phyloP scores from a whole-genome alignment of 108 stramenopile species.

The Skeletonema menzelii region DNA sequence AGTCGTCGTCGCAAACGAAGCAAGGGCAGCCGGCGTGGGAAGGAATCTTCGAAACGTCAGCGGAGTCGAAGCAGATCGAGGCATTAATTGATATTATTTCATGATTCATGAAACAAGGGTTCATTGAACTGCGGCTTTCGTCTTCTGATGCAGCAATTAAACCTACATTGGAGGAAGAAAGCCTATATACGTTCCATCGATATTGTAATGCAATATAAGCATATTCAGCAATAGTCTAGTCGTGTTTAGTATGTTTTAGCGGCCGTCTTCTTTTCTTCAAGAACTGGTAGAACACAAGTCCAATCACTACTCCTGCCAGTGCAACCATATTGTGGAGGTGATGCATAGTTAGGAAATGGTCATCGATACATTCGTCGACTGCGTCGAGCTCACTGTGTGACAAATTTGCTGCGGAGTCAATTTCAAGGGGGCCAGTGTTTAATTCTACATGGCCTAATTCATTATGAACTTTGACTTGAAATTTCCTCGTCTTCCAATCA shows the following conservation, averaged over 20 bases:
- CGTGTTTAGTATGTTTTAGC: neutral
- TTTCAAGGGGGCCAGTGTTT: constrained; percentile 19
- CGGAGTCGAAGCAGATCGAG: constrained; percentile 37
- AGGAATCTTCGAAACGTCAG: constrained; percentile 28
- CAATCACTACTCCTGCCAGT: neutral
- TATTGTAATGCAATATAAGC: neutral
- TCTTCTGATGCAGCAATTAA: neutral
- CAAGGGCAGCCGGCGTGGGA: constrained; percentile 31
- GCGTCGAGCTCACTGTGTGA: constrained; percentile 13
- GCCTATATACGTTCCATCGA: neutral
- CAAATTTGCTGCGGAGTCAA: constrained; percentile 17
- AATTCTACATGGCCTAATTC: constrained; percentile 31
- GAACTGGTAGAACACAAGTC: neutral
- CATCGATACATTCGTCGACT: constrained; percentile 39
- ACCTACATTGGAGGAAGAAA: neutral
- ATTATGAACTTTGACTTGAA: constrained; percentile 40
- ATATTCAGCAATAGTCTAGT: neutral
- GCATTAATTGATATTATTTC: neutral
- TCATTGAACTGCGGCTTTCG: neutral
- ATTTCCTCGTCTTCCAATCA: constrained; percentile 48
- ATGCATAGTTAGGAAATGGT: constrained; percentile 19
- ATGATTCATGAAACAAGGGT: constrained; percentile 1
- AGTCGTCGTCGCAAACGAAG: constrained; percentile 37
- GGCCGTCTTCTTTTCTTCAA: neutral
- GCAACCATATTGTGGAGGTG: neutral